phyloP scores from a whole-genome alignment of 306 rosid species.

The Rosa multiflora region DNA sequence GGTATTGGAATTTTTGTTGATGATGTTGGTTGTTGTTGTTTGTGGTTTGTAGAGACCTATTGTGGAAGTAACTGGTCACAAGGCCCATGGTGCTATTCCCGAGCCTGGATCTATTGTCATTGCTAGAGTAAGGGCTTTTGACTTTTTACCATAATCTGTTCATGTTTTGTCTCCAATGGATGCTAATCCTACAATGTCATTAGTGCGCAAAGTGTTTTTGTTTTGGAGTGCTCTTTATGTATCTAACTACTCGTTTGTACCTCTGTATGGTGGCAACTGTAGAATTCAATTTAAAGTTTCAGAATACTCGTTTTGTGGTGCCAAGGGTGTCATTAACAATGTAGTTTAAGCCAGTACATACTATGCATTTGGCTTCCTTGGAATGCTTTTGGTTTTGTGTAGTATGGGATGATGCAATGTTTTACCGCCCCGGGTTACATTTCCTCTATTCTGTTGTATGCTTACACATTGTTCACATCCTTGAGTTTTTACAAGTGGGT shows the following conservation, averaged over 20 bases:
- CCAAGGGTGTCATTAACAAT: not conserved
- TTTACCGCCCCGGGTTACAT: too few species aligned
- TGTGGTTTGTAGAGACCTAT: constrained; percentile 54
- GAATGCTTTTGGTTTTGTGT: not conserved
- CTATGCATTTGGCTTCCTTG: not conserved
- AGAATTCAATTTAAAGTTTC: not conserved
- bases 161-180: not conserved
- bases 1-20: not conserved
- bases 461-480: not conserved
- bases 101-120: constrained; percentile 74
- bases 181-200: not conserved
- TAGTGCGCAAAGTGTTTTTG: not conserved
- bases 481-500: not conserved
- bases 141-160: not conserved
- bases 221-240: not conserved
- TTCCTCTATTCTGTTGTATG: too few species aligned
- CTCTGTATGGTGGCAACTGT: not conserved
- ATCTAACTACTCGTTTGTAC: not conserved
- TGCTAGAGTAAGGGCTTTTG: constrained; percentile 56
- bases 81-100: constrained; percentile 87
- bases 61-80: constrained; percentile 86
- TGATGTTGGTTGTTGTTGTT: constrained; percentile 1
- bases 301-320: not conserved
- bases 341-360: not conserved
- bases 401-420: too few species aligned